Evolutionary conservation across 139 green algal genomes (phyloP).

Genomic region (Nannochloris sp.): DNA sequence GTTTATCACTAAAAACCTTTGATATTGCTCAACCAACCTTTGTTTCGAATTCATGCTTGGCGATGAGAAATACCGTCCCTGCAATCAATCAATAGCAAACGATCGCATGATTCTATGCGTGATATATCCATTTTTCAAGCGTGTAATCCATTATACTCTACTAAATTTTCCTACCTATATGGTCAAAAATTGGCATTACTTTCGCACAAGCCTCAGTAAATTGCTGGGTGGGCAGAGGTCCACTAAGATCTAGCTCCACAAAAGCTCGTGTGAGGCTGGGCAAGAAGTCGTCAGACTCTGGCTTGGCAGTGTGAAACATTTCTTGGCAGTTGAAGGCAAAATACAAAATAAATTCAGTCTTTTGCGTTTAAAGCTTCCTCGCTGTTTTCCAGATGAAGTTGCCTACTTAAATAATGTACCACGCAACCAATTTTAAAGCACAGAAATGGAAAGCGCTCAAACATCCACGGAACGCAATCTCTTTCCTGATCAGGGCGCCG

Average conservation of each 20-base stretch:
- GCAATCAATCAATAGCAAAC: background rate
- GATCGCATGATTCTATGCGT: background rate
- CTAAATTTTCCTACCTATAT: conserved; percentile 10
- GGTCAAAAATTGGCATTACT: conserved; percentile 33
- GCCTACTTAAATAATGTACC: too few species aligned
- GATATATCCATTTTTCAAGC: background rate
- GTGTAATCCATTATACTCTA: background rate
- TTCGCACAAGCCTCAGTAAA: conserved; percentile 9
- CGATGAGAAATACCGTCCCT: conserved; percentile 33
- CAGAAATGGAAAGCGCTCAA: too few species aligned
- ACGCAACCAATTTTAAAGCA: too few species aligned
- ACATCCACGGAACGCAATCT: too few species aligned
- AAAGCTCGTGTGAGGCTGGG: conserved; percentile 6
- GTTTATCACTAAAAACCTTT: background rate
- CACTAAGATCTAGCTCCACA: background rate
- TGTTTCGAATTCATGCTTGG: conserved; percentile 24
- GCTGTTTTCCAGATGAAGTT: too few species aligned
- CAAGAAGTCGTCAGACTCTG: background rate
- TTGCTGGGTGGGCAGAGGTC: conserved; percentile 3
- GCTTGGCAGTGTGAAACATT: background rate
- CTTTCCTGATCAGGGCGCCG: too few species aligned
- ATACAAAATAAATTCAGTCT: too few species aligned
- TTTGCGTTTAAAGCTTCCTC: too few species aligned
- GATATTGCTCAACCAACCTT: conserved; percentile 6
- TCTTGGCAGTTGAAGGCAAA: background rate